phyloP scores from a whole-genome alignment of 1,284 basidiomycete species.

The Hymenochaete sp. region DNA sequence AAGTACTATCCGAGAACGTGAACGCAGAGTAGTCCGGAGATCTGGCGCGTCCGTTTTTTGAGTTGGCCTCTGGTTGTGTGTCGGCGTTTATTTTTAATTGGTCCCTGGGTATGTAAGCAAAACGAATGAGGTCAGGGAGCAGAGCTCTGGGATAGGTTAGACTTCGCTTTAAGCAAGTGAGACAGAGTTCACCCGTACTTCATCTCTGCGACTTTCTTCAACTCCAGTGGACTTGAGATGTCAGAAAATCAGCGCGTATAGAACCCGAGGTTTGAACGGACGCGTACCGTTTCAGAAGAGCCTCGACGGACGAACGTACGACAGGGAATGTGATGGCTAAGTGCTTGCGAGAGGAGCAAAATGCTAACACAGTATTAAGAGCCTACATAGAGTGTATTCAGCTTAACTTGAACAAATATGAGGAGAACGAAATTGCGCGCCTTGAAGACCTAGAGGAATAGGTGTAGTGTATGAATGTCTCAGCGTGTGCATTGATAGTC shows the following conservation, averaged over 20 bases:
- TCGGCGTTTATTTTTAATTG: slow-evolving; percentile 53
- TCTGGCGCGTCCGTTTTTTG: slow-evolving; percentile 22
- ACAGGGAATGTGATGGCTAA: slow-evolving; percentile 75
- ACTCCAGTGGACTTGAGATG: slow-evolving; percentile 62
- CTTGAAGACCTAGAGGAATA: slow-evolving; percentile 22
- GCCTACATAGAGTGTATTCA: slow-evolving; percentile 40
- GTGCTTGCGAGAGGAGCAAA: slow-evolving; percentile 77
- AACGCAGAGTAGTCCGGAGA: slow-evolving; percentile 35
- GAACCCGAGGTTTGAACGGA: too few species aligned
- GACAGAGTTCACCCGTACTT: slow-evolving; percentile 44
- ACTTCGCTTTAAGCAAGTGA: not conserved
- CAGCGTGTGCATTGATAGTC: too few species aligned
- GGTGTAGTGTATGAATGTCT: not conserved
- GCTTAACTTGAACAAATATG: not conserved
- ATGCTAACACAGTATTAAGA: slow-evolving; percentile 84
- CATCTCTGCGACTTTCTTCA: slow-evolving; percentile 73
- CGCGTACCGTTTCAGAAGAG: slow-evolving; percentile 62
- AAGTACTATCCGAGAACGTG: slow-evolving; percentile 4
- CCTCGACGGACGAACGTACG: slow-evolving; percentile 71
- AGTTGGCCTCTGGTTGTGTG: slow-evolving; percentile 20
- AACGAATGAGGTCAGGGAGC: slow-evolving; percentile 72
- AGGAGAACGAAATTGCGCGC: slow-evolving; percentile 21
- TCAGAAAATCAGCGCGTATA: too few species aligned
- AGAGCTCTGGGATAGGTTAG: slow-evolving; percentile 45
- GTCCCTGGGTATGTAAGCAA: slow-evolving; percentile 70